Conservation (phyloP, 768 basidiomycete species). For the Strobilomyces echinocephalus region DNA sequence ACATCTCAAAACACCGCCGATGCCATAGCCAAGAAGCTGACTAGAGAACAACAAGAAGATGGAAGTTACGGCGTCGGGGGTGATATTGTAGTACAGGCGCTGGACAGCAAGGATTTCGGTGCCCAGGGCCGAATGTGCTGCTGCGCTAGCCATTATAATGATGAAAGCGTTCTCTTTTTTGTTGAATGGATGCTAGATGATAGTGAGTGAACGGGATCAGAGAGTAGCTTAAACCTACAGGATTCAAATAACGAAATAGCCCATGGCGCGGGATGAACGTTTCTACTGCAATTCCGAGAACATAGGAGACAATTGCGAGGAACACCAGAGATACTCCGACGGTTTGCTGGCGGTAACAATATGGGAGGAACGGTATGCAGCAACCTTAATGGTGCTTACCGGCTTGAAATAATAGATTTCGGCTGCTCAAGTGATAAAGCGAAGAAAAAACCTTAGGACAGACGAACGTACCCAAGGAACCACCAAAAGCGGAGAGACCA, state of each 20-base stretch:
- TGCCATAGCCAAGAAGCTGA: conserved; percentile 45
- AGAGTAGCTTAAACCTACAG: conserved; percentile 21
- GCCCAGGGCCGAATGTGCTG: conserved; percentile 48
- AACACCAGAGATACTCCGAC: conserved; percentile 50
- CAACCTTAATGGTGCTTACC: conserved; percentile 20
- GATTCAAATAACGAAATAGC: conserved; percentile 47
- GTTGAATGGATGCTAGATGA: conserved; percentile 50
- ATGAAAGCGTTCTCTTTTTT: conserved; percentile 58
- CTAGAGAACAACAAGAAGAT: conserved; percentile 40
- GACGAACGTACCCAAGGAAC: conserved; percentile 39
- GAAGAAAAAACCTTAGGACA: background rate
- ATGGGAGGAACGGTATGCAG: background rate
- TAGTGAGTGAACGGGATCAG: background rate
- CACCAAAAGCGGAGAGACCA: conserved; percentile 48
- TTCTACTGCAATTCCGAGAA: conserved; percentile 46
- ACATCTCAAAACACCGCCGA: conserved; percentile 52
- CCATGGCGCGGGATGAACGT: conserved; percentile 43
- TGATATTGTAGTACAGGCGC: conserved; percentile 49
- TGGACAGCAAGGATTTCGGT: conserved; percentile 54
- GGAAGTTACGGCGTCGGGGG: conserved; percentile 41
- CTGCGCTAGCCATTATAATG: conserved; percentile 53
- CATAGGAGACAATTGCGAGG: conserved; percentile 46
- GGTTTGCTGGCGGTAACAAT: conserved; percentile 39
- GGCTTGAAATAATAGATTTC: conserved; percentile 63
- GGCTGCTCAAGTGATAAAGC: conserved; percentile 27